Evolutionary conservation across 345 rosid species (phyloP).

Genomic region (Luvunga scandens): DNA sequence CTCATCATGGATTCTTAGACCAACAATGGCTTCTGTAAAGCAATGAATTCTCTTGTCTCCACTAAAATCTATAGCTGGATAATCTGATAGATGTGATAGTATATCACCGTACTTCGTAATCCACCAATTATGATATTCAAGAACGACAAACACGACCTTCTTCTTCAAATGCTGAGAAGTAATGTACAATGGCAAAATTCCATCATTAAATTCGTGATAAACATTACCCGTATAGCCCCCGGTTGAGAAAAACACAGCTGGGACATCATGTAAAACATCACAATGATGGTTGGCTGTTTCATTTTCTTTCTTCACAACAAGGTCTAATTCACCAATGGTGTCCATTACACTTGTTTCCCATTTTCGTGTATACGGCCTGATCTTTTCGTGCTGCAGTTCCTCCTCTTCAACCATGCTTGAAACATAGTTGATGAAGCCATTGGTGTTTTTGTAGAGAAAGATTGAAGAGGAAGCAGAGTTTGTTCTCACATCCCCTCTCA

Average conservation of each 20-base stretch:
- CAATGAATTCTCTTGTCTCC: slow-evolving; percentile 73
- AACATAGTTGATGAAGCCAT: slow-evolving; percentile 13
- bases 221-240: slow-evolving; percentile 84
- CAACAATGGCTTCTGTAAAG: slow-evolving; percentile 73
- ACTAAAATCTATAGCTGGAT: slow-evolving; percentile 50
- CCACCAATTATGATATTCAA: slow-evolving; percentile 89
- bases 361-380: slow-evolving; percentile 81
- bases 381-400: slow-evolving; percentile 46
- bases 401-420: slow-evolving; percentile 15
- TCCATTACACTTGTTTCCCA: slow-evolving; percentile 81
- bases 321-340: slow-evolving; percentile 61
- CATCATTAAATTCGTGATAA: slow-evolving; percentile 86
- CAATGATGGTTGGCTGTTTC: slow-evolving; percentile 28
- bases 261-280: slow-evolving; percentile 60
- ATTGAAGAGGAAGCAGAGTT: slow-evolving; percentile 62
- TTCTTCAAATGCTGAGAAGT: slow-evolving; percentile 70
- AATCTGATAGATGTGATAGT: slow-evolving; percentile 54
- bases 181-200: slow-evolving; percentile 70
- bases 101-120: slow-evolving; percentile 64
- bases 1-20: slow-evolving; percentile 76
- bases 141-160: slow-evolving; percentile 74
- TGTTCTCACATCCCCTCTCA: slow-evolving; percentile 79
- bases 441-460: slow-evolving; percentile 35
- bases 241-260: slow-evolving; percentile 78
- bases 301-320: slow-evolving; percentile 34